Evolutionary conservation across 768 basidiomycete genomes (phyloP), one percentile per base, ranked within the genome.

Genomic region (Punctularia strigosozonata): DNA sequence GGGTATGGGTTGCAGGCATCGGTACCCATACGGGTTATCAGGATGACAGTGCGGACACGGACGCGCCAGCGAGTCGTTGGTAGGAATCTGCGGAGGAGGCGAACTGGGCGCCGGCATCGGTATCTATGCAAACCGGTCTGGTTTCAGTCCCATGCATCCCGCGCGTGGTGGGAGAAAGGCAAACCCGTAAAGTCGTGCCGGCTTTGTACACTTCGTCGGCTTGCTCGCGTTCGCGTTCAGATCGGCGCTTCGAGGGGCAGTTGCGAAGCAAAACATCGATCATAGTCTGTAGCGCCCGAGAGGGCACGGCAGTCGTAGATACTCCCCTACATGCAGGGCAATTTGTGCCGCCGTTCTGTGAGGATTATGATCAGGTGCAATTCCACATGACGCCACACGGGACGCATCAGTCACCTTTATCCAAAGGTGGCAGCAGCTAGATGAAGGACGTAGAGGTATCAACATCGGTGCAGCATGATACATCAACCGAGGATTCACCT

Each of bases 351-450:
- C 84, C 82, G 48, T 89, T 89, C 85, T 89, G 47, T 12, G 32
- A 39, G 25, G 17, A 31, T 17, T 10, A 40, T 24, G 10, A 18
- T 37, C 17, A 6, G 22, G 39, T 23, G 22, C 26, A 14, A 26
- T 26, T 26, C 33, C n/a, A 13, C 31, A 14, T 17, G 14, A n/a
- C 24, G 19, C 30, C 20, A 18, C 26, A 45, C 31, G 35, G 31
- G 43, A 30, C 45, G 41, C 47, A 33, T 36, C 30, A 44, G 82
- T 77, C 59, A 87, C 85, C 46, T 73, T 72, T 56, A 89, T 75
- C 87, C 87, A 90, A 37, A 88, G 71, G 1, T 74, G 65, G 53
- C 80, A 82, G 55, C 86, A 89, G 52, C 86, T 89, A n/a, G n/a
- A n/a, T 44, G 10, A 32, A 22, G 25, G 14, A 45, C 7, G 39